phyloP scores from a whole-genome alignment of 2,329 filamentous ascomycete species.

The Emericellopsis cladophorae region DNA sequence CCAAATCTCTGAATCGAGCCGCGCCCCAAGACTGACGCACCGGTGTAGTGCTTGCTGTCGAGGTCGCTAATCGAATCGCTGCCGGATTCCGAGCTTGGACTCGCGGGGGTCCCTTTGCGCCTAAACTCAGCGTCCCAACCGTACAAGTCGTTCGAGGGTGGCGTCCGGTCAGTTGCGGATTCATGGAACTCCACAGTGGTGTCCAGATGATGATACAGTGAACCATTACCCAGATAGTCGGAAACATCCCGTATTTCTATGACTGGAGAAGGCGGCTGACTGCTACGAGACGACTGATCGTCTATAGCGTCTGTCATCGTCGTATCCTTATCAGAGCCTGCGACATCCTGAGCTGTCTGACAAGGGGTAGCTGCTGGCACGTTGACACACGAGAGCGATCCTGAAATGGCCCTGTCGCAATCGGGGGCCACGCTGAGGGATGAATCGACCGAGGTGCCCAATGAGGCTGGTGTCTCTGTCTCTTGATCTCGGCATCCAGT shows the following conservation, averaged over 20 bases:
- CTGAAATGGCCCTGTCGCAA: not conserved
- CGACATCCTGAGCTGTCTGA: not conserved
- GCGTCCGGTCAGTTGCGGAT: conserved; percentile 5
- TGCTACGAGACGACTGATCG: not conserved
- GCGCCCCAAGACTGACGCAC: not conserved
- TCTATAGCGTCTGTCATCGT: not conserved
- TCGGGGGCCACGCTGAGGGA: not conserved
- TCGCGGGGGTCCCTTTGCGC: conserved; percentile 2
- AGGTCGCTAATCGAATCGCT: too few relatives aligned
- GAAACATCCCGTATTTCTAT: conserved; percentile 1
- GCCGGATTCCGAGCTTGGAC: not conserved
- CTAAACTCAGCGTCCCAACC: conserved; percentile 38
- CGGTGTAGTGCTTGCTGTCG: not conserved
- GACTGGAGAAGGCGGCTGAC: not conserved
- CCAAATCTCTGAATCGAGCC: conserved; percentile 6
- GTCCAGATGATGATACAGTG: too few relatives aligned
- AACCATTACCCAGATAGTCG: conserved; percentile 1
- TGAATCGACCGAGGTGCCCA: too few relatives aligned
- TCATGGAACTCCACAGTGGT: too few relatives aligned
- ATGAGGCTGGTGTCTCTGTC: too few relatives aligned
- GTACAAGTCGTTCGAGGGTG: conserved; percentile 28
- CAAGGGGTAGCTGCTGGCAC: not conserved
- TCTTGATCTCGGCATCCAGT: too few relatives aligned
- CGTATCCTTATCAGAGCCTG: not conserved
- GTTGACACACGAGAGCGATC: not conserved